A percentile compares a stretch with the other conserved stretches of the same genome.
Evolutionary conservation across 164 flowering plant genomes (phyloP).

Genomic region (Protea cynaroides): DNA sequence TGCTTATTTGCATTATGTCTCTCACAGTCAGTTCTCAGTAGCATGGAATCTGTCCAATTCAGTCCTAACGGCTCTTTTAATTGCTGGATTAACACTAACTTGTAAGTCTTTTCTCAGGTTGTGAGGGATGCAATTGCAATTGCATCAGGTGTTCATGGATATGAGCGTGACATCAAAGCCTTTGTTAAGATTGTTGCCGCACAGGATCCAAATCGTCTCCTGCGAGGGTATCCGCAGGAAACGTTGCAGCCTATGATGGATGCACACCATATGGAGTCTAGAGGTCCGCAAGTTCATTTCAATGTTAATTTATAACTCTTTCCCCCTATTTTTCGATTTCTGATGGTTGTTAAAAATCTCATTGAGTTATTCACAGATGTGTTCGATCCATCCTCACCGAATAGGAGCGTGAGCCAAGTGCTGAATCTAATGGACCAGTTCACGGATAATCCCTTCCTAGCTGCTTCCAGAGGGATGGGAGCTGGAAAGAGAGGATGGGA

Average conservation of each 20-base stretch:
- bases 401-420: too few relatives aligned
- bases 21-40: too few relatives aligned
- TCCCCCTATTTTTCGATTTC: conserved; percentile 3
- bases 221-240: too few relatives aligned
- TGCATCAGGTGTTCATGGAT: conserved; percentile 80
- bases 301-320: too few relatives aligned
- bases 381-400: conserved; percentile 39
- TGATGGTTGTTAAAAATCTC: too few relatives aligned
- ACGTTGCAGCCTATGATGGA: too few relatives aligned
- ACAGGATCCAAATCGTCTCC: too few relatives aligned
- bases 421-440: conserved; percentile 9
- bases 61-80: not conserved
- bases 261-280: too few relatives aligned
- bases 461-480: conserved; percentile 32
- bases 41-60: not conserved
- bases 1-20: too few relatives aligned
- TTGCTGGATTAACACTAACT: not conserved
- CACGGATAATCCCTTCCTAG: conserved; percentile 32
- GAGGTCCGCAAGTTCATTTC: too few relatives aligned
- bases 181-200: conserved; percentile 72
- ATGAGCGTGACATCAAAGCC: conserved; percentile 58
- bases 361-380: conserved; percentile 39
- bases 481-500: conserved; percentile 16
- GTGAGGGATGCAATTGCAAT: conserved; percentile 85
- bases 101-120: conserved; percentile 41